Evolutionary conservation across 495 filamentous ascomycete species (phyloP), one percentile per base, ranked within the genome.

Genomic region (Penicillium cosmopolitanum): DNA sequence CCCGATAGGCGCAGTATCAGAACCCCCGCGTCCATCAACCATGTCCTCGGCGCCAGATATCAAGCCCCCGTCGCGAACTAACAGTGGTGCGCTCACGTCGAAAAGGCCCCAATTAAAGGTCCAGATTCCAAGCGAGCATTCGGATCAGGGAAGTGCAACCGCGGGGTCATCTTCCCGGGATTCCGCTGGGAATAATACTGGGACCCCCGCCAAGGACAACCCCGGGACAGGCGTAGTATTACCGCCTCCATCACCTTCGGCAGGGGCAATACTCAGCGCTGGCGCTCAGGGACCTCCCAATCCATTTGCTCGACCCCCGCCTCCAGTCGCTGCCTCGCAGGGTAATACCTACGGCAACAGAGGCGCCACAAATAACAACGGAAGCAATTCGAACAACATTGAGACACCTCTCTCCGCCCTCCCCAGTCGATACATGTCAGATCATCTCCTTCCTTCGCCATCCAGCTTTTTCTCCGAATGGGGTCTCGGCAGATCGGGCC

Each of bases 341-440:
- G 74, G 69, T 16, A 79, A 72, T 62, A 73, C 58, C 69, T 85
- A 70, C 69, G 75, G 85, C 50, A 87, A 84, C 59, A 85, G 78
- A 31, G 28, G 28, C 51, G 85, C 89, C 66, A 87, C 89, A 57
- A 92, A 66, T 56, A 78, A 60, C 72, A 86, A 69, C 70, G 75
- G 84, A 42, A 86, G 83, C 61, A 86, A 79, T 55, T 86, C 84
- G 56, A 90, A 89, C 69, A 89, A 91, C 61, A 93, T 93, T 59
- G 93, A 97, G 65, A 98, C 95, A 4, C 95, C 95, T 0, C 93
- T 96, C n/a, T 97, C 94, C n/a, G 94, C 95, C 3, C 80, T 98
- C 8, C 95, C 95, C 2, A 95, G 90, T 50, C 85, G 93, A 23
- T 97, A 98, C 71, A 86, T 97, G 46, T 88, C 86, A 28, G 88